Base-by-base conservation (phyloP, 192 early-diverging fungal genomes). In the Gryganskiella cystojenkinii region DNA sequence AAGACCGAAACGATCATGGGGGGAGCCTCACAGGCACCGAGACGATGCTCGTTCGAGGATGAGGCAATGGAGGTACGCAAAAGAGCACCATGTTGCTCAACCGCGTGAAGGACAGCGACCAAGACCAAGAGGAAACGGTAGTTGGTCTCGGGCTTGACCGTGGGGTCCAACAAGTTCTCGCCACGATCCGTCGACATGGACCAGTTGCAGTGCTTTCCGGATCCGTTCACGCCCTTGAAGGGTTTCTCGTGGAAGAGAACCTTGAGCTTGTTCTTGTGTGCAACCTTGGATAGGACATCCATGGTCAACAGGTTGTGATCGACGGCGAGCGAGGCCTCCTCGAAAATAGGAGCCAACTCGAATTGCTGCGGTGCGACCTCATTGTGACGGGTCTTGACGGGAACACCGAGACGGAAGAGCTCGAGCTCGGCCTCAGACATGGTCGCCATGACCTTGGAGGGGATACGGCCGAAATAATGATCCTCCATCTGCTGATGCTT, bases 151-250 rank as follows among this genome's bases (percentile, higher is more conserved):
- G 98, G 98, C 59, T 91, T 92, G 66, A 93, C 82, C n/a, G 95
- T 94, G 60, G 96, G 98, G 70, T 98, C 95, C 42, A 99, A 86
- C 78, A 99, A 88, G 89, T 99, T 99, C 82, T 98, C 96, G 59
- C 98, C 98, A 53, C 82, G 81, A 86, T 98, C 94, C 15, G 96
- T 99, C 42, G 93, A 91, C 64, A 98, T 86, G 63, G 95, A 91
- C 96, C 96, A 99, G 92, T 98, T 98, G 87, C 95, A 96, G 90
- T 98, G 98, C 90, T 99, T 99, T 64, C 98, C 96, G 34, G 93
- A 95, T 37, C 98, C 98, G 86, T 99, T 99, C 82, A 99, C 87
- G 62, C 98, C 96, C 86, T 95, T 94, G 90, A 97, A 99, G 28
- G 98, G 98, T 85, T 99, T 99, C 89, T 99, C 98, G 90, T 99